Evolutionary conservation across 331 rosid species (phyloP).

Genomic region (Dryas integrifolia): DNA sequence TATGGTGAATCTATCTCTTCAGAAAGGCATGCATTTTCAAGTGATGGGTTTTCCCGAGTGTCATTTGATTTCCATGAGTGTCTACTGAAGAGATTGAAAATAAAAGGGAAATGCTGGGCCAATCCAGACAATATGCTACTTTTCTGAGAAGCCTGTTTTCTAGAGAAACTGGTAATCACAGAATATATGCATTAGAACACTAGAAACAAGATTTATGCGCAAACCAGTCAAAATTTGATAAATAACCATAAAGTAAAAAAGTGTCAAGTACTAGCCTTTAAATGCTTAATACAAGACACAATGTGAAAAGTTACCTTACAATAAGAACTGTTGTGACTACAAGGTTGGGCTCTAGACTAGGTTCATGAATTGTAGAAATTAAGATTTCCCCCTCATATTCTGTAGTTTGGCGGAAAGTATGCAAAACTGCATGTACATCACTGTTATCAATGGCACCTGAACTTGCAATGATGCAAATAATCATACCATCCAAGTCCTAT

Average conservation of each 20-base stretch:
- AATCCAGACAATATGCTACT: conserved; percentile 64
- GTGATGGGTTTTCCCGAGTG: conserved; percentile 30
- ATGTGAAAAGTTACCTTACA: conserved; percentile 56
- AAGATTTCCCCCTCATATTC: conserved; percentile 55
- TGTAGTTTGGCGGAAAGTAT: conserved; percentile 61
- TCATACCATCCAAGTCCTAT: conserved; percentile 62
- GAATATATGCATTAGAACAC: conserved; percentile 25
- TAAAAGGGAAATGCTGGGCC: conserved; percentile 68
- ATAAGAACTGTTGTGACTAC: conserved; percentile 67
- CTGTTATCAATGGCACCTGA: conserved; percentile 42
- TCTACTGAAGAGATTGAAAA: conserved; percentile 58
- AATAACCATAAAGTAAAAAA: neutral
- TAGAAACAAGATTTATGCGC: neutral
- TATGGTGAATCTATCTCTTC: conserved; percentile 30
- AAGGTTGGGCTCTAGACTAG: conserved; percentile 68
- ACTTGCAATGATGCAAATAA: conserved; percentile 69
- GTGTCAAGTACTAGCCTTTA: neutral
- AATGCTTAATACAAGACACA: conserved; percentile 1
- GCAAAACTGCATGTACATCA: conserved; percentile 47
- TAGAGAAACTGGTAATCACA: conserved; percentile 36
- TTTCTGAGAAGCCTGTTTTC: conserved; percentile 44
- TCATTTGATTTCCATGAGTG: conserved; percentile 35
- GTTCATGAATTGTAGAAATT: conserved; percentile 57
- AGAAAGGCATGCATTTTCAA: conserved; percentile 23
- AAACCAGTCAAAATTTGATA: neutral